These are phyloP conservation scores for Teunomyces barrocoloradensis DNA, from an alignment of 805 yeast genomes.

Conservation along the genomic window DNA sequence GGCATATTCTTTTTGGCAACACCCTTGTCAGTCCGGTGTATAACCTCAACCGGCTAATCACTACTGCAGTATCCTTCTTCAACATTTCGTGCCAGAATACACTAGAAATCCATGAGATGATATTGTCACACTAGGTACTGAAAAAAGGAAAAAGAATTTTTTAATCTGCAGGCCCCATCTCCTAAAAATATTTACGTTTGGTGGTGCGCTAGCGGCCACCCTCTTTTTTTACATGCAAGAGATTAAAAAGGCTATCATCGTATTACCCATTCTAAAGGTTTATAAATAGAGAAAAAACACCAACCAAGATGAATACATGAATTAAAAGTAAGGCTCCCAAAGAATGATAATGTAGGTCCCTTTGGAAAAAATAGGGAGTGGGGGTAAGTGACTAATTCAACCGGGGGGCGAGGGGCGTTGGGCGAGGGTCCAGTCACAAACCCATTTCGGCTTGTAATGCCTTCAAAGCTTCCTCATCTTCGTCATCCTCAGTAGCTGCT, in stretches of 20 bases:
- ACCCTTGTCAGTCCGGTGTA: background rate
- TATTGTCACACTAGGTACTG: conserved; percentile 1
- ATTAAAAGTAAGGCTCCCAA: conserved; percentile 1
- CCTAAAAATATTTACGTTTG: background rate
- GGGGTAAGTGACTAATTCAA: background rate
- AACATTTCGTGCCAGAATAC: background rate
- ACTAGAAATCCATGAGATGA: background rate
- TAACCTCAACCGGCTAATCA: background rate
- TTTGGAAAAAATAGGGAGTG: background rate
- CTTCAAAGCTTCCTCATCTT: conserved; percentile 77
- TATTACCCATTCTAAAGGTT: conserved; percentile 3
- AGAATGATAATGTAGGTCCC: background rate
- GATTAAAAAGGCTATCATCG: background rate
- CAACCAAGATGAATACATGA: conserved; percentile 1
- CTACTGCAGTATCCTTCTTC: conserved; percentile 1
- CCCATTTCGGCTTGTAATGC: conserved; percentile 89
- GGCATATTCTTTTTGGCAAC: background rate
- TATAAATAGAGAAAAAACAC: conserved; percentile 3
- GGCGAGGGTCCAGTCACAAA: conserved; percentile 33
- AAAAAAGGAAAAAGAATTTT: background rate
- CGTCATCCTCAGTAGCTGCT: conserved; percentile 56
- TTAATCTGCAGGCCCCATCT: conserved; percentile 1
- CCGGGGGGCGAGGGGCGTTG: no score
- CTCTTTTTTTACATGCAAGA: background rate
- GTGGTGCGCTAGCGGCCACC: background rate